phyloP scores from a whole-genome alignment of 352 stramenopile genomes.

The Phytophthora citricola region DNA sequence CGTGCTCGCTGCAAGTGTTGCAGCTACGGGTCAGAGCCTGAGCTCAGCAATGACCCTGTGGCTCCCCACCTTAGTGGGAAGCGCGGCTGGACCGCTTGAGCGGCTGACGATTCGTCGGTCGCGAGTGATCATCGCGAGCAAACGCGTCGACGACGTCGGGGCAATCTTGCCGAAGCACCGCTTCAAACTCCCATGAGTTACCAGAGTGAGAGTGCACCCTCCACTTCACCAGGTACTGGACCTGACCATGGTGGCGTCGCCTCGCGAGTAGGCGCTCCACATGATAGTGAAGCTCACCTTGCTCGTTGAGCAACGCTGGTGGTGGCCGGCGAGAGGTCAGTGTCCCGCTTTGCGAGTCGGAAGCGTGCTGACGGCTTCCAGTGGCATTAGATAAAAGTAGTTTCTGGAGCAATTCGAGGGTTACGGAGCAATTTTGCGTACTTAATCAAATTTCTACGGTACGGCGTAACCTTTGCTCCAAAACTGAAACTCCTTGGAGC shows the following conservation, averaged over 20 bases:
- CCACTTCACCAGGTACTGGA: conserved; percentile 1
- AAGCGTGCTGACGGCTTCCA: background rate
- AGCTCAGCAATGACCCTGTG: background rate
- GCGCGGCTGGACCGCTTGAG: no score
- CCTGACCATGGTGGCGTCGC: background rate
- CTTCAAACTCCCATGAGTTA: background rate
- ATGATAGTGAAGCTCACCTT: background rate
- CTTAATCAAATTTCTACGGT: no score
- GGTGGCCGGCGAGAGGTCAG: background rate
- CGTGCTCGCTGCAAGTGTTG: no score
- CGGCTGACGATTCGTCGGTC: no score
- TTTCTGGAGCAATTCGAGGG: no score
- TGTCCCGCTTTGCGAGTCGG: background rate
- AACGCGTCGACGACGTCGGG: background rate
- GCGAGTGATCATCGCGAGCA: background rate
- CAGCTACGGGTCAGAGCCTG: no score
- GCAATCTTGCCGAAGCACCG: background rate
- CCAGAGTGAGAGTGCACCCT: background rate
- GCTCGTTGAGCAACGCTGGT: no score
- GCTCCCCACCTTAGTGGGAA: no score
- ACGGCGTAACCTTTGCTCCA: no score
- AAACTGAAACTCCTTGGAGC: no score
- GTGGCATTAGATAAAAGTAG: no score
- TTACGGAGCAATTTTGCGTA: no score
- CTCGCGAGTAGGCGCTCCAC: background rate